Percentiles rank a stretch among this genome's conserved stretches.
Conservation (phyloP, 441 rosid genomes). For the Adansonia grandidieri region DNA sequence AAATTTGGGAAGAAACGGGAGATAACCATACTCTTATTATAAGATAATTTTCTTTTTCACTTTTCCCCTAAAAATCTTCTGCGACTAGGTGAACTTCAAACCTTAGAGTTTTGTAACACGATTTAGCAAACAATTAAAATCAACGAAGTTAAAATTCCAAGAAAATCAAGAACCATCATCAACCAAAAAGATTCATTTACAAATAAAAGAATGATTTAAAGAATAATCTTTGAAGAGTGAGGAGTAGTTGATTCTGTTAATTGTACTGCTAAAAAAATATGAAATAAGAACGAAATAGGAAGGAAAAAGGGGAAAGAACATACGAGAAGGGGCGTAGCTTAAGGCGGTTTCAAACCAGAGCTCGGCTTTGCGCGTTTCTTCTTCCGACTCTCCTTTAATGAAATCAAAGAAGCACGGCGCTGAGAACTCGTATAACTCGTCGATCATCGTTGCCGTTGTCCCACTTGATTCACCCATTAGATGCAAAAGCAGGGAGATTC, state of each 20-base stretch:
- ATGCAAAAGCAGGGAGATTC: neutral
- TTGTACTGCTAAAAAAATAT: no score
- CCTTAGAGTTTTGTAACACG: neutral
- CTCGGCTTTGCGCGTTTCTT: constrained; percentile 68
- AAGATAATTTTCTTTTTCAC: neutral
- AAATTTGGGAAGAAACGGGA: neutral
- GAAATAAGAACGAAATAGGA: no score
- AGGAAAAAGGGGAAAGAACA: no score
- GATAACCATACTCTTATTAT: neutral
- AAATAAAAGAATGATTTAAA: neutral
- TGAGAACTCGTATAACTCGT: constrained; percentile 79
- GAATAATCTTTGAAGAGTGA: neutral
- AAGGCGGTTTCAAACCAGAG: constrained; percentile 80
- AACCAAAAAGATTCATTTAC: neutral
- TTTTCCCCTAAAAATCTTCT: neutral
- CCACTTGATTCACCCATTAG: constrained; percentile 7
- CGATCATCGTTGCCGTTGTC: constrained; percentile 36
- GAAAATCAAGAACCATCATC: constrained; percentile 14
- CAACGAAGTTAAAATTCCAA: neutral
- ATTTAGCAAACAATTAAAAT: neutral
- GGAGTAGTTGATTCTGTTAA: neutral
- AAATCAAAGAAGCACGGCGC: constrained; percentile 91
- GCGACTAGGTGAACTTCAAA: neutral
- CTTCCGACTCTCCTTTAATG: constrained; percentile 65
- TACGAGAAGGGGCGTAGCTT: constrained; percentile 93